Evolutionary conservation across 306 rosid genomes (phyloP), one percentile per base, ranked within the genome.

Genomic region (Cucurbita argyrosperma): DNA sequence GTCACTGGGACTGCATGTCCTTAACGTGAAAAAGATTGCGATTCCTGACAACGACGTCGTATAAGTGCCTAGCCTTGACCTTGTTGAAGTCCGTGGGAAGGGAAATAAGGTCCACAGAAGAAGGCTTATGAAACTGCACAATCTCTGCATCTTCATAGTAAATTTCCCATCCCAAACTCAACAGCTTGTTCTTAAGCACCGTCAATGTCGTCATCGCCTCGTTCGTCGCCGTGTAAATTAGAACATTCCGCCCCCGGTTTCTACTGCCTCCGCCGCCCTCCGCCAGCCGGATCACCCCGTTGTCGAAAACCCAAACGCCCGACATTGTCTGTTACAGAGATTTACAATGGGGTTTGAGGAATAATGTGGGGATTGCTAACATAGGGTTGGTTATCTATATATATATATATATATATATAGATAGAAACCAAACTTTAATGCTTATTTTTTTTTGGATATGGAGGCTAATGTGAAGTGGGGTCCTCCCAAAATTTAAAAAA

Each of bases 1-100:
- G 15, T 40, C 10, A 68, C 7, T 68, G 53, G 18, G 40, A 46
- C 79, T 84, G 87, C 87, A 85, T 85, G 76, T 95, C 99, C 60
- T 92, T 82, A 46, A 95, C 96, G 81, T 91, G 85, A n/a, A 95
- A 95, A 70, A 77, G 50, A 83, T 91, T 87, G 37, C 85, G 90
- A 75, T 95, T 95, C 84, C 90, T 95, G 60, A 95, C 97, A 14
- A 95, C 99, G 59, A 95, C 88, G 82, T 95, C 99, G 58, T 76
- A 95, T 95, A 95, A 88, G 87, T 95, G 96, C 87, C 92, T 85
- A 86, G 96, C 78, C 83, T 84, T 95, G 83, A 95, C 76, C 84
- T 57, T 85, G 86, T 39, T 78, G 83, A 95, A 95, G 65, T 95
- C 97, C 30, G 53, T 76, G 0, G 99, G 99, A 19, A 95, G 93